Evolutionary conservation across 2,329 filamentous ascomycete genomes (phyloP).

Genomic region (Triangularia verruculosa): DNA sequence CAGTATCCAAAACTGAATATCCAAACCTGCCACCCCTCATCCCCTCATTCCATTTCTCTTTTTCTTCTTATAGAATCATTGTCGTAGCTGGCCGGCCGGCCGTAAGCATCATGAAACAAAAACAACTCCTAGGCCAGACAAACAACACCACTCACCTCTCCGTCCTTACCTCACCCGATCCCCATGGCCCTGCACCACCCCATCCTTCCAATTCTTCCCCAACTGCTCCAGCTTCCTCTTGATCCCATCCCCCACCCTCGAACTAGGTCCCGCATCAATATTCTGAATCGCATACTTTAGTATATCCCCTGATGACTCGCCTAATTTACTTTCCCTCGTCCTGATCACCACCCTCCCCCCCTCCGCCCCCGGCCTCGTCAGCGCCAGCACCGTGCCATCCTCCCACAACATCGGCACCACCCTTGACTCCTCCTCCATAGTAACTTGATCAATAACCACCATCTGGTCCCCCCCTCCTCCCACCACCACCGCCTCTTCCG

Average conservation of each 20-base stretch:
- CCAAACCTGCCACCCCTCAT: not conserved
- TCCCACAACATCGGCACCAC: constrained; percentile 40
- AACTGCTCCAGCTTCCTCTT: constrained; percentile 42
- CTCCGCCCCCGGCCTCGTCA: constrained; percentile 32
- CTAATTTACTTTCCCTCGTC: not conserved
- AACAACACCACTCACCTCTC: not conserved
- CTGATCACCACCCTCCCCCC: constrained; percentile 35
- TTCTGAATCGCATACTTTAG: constrained; percentile 41
- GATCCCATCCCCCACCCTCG: constrained; percentile 45
- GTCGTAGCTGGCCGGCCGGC: not conserved
- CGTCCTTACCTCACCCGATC: not conserved
- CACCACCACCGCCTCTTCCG: constrained; percentile 26
- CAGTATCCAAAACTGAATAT: not conserved
- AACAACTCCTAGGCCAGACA: not conserved
- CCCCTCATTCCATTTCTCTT: too few relatives aligned
- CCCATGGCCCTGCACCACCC: constrained; percentile 23
- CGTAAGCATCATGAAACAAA: not conserved
- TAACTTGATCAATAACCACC: constrained; percentile 41
- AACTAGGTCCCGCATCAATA: constrained; percentile 41
- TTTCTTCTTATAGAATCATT: not conserved
- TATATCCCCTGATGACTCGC: constrained; percentile 39
- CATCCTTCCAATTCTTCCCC: constrained; percentile 39
- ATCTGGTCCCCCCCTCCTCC: not conserved
- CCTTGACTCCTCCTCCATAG: constrained; percentile 36
- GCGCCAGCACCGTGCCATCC: constrained; percentile 34